Evolutionary conservation across 768 basidiomycete genomes (phyloP), one percentile per base, ranked within the genome.

Genomic region (Pisolithus sp.): DNA sequence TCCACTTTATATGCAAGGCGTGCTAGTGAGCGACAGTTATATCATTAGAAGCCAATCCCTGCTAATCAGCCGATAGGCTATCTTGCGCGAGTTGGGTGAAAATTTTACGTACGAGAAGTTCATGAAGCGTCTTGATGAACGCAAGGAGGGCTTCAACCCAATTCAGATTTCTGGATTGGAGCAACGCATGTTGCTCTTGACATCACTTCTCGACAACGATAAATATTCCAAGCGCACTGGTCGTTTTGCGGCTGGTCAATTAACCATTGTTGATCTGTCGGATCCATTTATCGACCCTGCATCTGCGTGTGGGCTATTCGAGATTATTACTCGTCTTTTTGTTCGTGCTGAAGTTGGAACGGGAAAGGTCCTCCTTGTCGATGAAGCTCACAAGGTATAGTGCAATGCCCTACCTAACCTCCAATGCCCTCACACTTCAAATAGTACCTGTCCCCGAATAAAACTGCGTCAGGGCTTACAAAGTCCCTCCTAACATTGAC

Each of bases 341-440:
- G 74, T 85, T 10, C 74, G 85, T 24, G 75, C 81, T 1, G 68
- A 80, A 1, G 73, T 84, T 2, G 72, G 66, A 4, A 82, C 81
- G 0, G 85, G 85, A 5, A 87, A 86, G 51, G 77, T 86, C 1
- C 73, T 86, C 2, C 75, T 89, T 0, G 81, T 88, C 0, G 86
- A 89, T 43, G 86, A 89, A 53, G 86, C 86, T 0, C 86, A 89
- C 57, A 88, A 88, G 61, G 86, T 82, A 49, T 24, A 4, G 13
- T 20, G 13, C n/a, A 34, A 9, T 17, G 41, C 15, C 12, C 7
- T 30, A 40, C 17, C 13, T 6, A 17, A 41, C 31, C 10, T 2
- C 3, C 28, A 37, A 8, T 43, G 50, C 13, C 53, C 28, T 23
- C 21, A 58, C 40, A n/a, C 30, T 7, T 21, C n/a, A 55, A n/a